Percentiles rank a stretch among this genome's conserved stretches.
Conservation (phyloP, 2,329 filamentous ascomycete genomes). For the Fusarium virguliforme region DNA sequence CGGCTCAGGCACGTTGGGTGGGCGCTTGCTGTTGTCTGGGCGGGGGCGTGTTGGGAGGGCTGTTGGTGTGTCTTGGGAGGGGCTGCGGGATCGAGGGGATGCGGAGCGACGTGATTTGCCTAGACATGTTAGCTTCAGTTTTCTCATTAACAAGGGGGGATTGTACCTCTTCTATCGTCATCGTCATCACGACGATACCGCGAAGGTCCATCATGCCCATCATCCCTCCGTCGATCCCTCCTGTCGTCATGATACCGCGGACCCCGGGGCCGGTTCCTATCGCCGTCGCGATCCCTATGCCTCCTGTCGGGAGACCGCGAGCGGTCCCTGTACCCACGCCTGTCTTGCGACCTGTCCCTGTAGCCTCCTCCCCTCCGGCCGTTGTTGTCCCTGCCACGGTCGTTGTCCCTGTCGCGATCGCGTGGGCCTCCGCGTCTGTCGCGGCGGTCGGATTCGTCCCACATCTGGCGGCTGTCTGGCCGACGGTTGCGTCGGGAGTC, state of each 20-base stretch:
- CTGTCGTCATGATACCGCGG: conserved; percentile 51
- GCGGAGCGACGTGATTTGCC: conserved; percentile 57
- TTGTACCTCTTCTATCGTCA: conserved; percentile 48
- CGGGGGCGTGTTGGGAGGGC: conserved; percentile 57
- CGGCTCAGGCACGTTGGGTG: conserved; percentile 54
- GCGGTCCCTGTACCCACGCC: conserved; percentile 56
- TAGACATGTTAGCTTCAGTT: conserved; percentile 31
- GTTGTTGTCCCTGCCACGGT: too few relatives aligned
- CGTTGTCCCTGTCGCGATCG: conserved; percentile 51
- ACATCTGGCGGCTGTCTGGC: conserved; percentile 72
- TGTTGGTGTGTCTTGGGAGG: conserved; percentile 42
- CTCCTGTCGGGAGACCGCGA: conserved; percentile 57
- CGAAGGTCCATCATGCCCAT: conserved; percentile 44
- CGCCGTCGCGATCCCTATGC: conserved; percentile 59
- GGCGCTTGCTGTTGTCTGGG: conserved; percentile 38
- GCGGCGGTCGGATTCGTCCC: conserved; percentile 69
- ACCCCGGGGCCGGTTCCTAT: conserved; percentile 54
- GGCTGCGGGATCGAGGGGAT: conserved; percentile 53
- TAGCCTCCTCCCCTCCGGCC: conserved; percentile 55
- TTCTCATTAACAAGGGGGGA: background rate
- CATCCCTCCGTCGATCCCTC: conserved; percentile 49
- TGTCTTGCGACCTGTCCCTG: conserved; percentile 57
- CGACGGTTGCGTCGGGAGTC: conserved; percentile 56
- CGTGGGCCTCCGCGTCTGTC: conserved; percentile 52
- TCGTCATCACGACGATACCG: conserved; percentile 47